Evolutionary conservation across 2,329 filamentous ascomycete species (phyloP).

Genomic region (Trichoderma guizhouense): DNA sequence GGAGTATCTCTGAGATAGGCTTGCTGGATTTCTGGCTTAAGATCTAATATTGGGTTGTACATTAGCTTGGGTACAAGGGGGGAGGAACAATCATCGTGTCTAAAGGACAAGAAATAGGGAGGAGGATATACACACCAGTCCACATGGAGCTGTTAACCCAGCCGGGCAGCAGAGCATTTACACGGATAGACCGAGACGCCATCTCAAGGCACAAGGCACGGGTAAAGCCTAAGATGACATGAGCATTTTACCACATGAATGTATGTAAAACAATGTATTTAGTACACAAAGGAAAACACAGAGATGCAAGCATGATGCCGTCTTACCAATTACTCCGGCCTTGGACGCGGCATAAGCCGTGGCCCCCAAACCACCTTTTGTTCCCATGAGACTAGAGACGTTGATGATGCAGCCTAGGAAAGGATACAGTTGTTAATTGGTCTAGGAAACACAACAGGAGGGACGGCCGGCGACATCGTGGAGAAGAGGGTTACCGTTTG

Average conservation of each 20-base stretch:
- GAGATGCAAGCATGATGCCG: constrained; percentile 11
- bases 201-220: constrained; percentile 63
- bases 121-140: constrained; percentile 49
- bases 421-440: neutral
- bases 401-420: constrained; percentile 71
- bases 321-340: constrained; percentile 68
- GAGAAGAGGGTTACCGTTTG: constrained; percentile 27
- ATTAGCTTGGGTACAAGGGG: constrained; percentile 32
- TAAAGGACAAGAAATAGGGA: constrained; percentile 14
- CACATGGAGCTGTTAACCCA: constrained; percentile 84
- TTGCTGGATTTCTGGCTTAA: constrained; percentile 38
- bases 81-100: neutral
- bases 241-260: constrained; percentile 3
- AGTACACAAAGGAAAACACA: constrained; percentile 13
- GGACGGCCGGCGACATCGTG: neutral
- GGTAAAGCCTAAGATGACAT: constrained; percentile 56
- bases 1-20: constrained; percentile 55
- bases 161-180: constrained; percentile 78
- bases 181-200: constrained; percentile 60
- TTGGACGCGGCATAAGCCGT: constrained; percentile 76
- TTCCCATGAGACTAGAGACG: constrained; percentile 70
- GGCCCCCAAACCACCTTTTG: constrained; percentile 66
- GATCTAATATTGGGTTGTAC: constrained; percentile 37
- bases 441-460: neutral
- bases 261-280: constrained; percentile 18